phyloP scores from a whole-genome alignment of 768 basidiomycete species.

The Podaxis sp. region DNA sequence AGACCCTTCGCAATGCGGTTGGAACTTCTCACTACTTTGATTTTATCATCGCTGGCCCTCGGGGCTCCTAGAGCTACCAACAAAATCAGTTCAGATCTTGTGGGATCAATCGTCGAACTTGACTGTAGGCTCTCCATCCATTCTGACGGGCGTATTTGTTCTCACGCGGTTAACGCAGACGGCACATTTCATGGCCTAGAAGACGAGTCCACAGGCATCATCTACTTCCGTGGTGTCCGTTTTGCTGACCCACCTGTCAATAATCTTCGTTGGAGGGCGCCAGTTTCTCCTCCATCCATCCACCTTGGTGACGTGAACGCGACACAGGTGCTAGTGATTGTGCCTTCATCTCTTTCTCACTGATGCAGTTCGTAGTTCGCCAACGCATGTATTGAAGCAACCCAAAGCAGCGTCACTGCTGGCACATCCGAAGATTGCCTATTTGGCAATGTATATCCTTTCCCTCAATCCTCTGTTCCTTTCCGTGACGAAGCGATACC shows the following conservation, averaged over 20 bases:
- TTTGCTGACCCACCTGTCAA: constrained; percentile 41
- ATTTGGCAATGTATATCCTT: constrained; percentile 33
- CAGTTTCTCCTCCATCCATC: constrained; percentile 32
- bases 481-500: not conserved
- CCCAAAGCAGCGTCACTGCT: constrained; percentile 22
- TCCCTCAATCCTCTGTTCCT: not conserved
- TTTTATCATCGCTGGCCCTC: not conserved
- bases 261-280: constrained; percentile 34
- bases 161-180: constrained; percentile 21
- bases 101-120: not conserved
- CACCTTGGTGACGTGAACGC: constrained; percentile 33
- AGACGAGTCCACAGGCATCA: constrained; percentile 26
- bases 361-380: constrained; percentile 24
- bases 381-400: constrained; percentile 28
- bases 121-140: not conserved
- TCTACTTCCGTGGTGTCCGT: constrained; percentile 35
- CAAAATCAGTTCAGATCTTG: not conserved
- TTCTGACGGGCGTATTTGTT: not conserved
- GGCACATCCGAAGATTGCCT: constrained; percentile 38
- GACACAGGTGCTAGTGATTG: constrained; percentile 20
- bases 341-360: not conserved
- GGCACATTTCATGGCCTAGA: constrained; percentile 31
- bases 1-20: not conserved
- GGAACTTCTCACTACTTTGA: not conserved
- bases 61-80: not conserved